Conservation (phyloP, 768 basidiomycete genomes). For the Agaricus sinodeliciosus region DNA sequence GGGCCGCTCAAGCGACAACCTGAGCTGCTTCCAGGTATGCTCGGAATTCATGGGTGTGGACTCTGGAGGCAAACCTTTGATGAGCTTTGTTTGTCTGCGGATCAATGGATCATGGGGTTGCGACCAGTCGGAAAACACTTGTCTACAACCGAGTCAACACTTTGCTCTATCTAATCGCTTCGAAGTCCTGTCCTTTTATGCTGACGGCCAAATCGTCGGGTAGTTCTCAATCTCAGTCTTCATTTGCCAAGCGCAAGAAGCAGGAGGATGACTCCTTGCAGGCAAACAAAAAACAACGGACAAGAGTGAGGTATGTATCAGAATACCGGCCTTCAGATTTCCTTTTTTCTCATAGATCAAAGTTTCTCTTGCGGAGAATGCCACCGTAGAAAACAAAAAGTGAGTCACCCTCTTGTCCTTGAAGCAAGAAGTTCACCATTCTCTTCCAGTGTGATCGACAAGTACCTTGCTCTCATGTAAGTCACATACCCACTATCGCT, state of each 20-base stretch:
- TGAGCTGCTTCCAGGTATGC: conserved; percentile 52
- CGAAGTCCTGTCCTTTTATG: conserved; percentile 11
- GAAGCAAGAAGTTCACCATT: conserved; percentile 4
- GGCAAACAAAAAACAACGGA: conserved; percentile 61
- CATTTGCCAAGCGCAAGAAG: conserved; percentile 54
- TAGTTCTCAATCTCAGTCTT: conserved; percentile 20
- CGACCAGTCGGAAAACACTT: not conserved
- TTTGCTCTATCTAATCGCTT: conserved; percentile 3
- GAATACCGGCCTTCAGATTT: conserved; percentile 5
- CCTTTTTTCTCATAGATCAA: conserved; percentile 11
- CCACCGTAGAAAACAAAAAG: conserved; percentile 86
- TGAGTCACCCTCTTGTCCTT: conserved; percentile 17
- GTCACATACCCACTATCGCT: conserved; percentile 17
- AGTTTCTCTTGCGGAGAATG: conserved; percentile 88
- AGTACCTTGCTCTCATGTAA: conserved; percentile 77
- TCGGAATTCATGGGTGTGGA: conserved; percentile 14
- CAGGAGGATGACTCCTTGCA: conserved; percentile 50
- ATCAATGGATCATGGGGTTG: conserved; percentile 2
- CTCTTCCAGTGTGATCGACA: conserved; percentile 72
- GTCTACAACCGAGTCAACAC: conserved; percentile 2
- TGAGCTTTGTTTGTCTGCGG: conserved; percentile 8
- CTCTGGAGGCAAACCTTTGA: conserved; percentile 1
- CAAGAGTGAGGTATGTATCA: conserved; percentile 61
- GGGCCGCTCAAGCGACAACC: conserved; percentile 67
- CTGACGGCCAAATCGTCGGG: conserved; percentile 34